Evolutionary conservation across 1,139 yeast species (phyloP).

Genomic region (Kluyveromyces sp.): DNA sequence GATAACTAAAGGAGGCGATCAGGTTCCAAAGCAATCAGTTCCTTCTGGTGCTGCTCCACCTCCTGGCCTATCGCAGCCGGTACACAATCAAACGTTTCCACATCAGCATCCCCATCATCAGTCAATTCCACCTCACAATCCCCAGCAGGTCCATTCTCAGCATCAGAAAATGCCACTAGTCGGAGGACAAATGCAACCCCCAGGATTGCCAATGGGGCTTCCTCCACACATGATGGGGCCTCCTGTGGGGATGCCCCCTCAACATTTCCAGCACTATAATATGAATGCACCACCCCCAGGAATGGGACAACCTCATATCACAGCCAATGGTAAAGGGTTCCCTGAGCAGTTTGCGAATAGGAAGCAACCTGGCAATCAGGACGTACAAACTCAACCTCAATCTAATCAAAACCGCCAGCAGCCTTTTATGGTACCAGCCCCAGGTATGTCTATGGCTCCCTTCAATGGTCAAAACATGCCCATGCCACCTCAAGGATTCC

Average conservation of each 20-base stretch:
- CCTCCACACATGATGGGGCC: conserved; percentile 21
- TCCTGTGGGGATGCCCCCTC: conserved; percentile 16
- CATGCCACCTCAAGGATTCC: conserved; percentile 3
- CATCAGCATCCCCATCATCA: conserved; percentile 19
- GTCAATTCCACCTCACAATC: conserved; percentile 16
- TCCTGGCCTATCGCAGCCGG: conserved; percentile 14
- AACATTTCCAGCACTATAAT: conserved; percentile 11
- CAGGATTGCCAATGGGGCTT: conserved; percentile 24
- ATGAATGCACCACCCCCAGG: conserved; percentile 23
- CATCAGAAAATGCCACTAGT: conserved; percentile 1
- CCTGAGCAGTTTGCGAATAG: conserved; percentile 2
- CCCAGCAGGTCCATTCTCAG: conserved; percentile 15
- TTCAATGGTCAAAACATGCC: conserved; percentile 5
- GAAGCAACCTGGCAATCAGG: conserved; percentile 14
- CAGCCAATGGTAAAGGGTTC: conserved; percentile 5
- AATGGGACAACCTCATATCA: conserved; percentile 26
- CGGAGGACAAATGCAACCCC: conserved; percentile 7
- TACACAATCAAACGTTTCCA: conserved; percentile 18
- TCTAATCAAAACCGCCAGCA: conserved; percentile 14
- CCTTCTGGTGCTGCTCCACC: conserved; percentile 10
- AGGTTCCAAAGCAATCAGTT: conserved; percentile 5
- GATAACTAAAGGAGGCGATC: conserved; percentile 21
- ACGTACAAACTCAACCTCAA: conserved; percentile 20
- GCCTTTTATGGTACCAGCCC: conserved; percentile 8
- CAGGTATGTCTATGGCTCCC: conserved; percentile 5